Conservation (phyloP, 2,329 filamentous ascomycete species). For the Fusarium acutatum region DNA sequence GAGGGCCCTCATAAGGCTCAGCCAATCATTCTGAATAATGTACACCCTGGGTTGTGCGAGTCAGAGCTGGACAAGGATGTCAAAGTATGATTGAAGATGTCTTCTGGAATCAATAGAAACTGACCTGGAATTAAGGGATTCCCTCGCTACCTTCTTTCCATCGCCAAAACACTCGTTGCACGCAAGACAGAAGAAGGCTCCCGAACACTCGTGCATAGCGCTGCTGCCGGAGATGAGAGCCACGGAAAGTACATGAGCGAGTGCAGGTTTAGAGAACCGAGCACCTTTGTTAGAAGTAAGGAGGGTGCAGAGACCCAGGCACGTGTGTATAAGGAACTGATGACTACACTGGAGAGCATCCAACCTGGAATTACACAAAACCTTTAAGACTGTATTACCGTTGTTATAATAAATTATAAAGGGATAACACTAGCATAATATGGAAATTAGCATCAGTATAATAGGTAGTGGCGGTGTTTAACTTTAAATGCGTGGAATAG, state of each 20-base stretch:
- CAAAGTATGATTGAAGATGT: background rate
- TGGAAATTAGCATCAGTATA: accelerated
- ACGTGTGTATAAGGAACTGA: background rate
- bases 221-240: background rate
- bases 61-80: background rate
- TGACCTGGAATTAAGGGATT: background rate
- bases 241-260: background rate
- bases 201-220: background rate
- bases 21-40: background rate
- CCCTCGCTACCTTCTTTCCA: background rate
- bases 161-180: background rate
- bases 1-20: background rate
- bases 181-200: background rate
- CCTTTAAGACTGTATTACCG: too few relatives aligned
- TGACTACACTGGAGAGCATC: background rate
- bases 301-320: background rate
- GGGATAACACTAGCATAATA: accelerated
- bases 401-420: too few relatives aligned
- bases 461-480: accelerated
- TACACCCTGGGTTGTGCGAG: background rate
- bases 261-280: background rate
- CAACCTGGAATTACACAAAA: background rate
- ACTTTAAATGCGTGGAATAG: background rate
- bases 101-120: background rate
- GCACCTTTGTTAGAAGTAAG: background rate